Base-by-base conservation (phyloP, 352 stramenopile genomes). In the Blastocystis sp. region DNA sequence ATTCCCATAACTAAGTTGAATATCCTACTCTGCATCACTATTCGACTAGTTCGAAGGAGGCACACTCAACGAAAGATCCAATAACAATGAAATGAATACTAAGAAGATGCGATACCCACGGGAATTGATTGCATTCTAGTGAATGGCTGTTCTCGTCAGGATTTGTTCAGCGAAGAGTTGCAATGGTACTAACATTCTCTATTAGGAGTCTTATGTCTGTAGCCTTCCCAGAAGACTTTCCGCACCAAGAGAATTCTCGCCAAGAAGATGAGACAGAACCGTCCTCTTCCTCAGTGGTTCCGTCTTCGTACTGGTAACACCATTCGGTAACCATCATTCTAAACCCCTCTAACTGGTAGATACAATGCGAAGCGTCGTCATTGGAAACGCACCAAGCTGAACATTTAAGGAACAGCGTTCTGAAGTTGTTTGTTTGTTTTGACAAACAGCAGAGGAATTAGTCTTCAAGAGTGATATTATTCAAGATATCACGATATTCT, bases 321-420 rank as follows among this genome's bases (percentile, higher is more conserved):
- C 61, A 98, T 99, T 92, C 94, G 96, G 92, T 93, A 91, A 35
- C 35, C 42, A 63, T n/a, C 27, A 27, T n/a, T 58, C 43, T 63
- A 37, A 16, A 19, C 0, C 42, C 59, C 27, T 75, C 1, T 61
- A 1, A 46, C 52, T 73, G 52, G 14, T 88, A 97, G 95, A 90
- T 99, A 98, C 94, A 99, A 99, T 92, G 92, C 94, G 80, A 99
- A 99, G 93, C 94, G 97, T 91, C 94, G 97, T 90, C 96, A 99
- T 94, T 99, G 96, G 97, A 95, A 96, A 89, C 95, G 97, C 91
- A 99, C 96, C 89, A 99, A 99, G 94, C 94, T 99, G 88, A 95
- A 96, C 91, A 92, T 99, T 91, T 99, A 99, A 98, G 90, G 7
- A 56, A 43, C 14, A 54, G 14, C 12, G 5, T 42, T 49, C 66